A percentile compares a stretch with the other conserved stretches of the same genome.
phyloP scores from a whole-genome alignment of 116 monocot species.

The Papilionanthe hybrid region DNA sequence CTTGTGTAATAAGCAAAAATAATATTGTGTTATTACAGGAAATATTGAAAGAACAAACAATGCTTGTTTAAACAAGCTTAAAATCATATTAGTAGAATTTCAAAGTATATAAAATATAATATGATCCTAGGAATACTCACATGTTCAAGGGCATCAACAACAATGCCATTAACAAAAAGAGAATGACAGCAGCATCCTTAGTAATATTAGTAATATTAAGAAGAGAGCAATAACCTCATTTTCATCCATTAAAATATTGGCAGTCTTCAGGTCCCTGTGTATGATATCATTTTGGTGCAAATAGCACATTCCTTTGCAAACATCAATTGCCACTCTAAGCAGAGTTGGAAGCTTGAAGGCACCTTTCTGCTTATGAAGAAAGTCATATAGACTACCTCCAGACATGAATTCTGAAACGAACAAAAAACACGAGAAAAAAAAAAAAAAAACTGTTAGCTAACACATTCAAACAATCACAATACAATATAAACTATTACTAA shows the following conservation, averaged over 20 bases:
- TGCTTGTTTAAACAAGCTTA: neutral
- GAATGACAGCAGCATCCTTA: neutral
- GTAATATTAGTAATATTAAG: neutral
- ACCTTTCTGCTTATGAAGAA: slow-evolving; percentile 39
- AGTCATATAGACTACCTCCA: slow-evolving; percentile 48
- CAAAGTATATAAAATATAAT: neutral
- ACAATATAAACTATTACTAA: neutral
- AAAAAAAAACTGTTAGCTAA: neutral
- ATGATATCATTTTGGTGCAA: slow-evolving; percentile 54
- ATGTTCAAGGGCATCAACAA: neutral
- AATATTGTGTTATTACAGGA: neutral
- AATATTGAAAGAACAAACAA: neutral
- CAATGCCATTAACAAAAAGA: neutral
- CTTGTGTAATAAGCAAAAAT: neutral
- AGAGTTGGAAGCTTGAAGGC: slow-evolving; percentile 33
- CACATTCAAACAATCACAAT: neutral
- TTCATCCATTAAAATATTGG: slow-evolving; percentile 52
- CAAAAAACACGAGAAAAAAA: neutral
- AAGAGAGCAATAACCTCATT: slow-evolving; percentile 21
- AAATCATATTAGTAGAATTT: neutral
- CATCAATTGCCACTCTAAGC: slow-evolving; percentile 39
- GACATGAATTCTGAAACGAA: slow-evolving; percentile 40
- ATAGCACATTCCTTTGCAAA: slow-evolving; percentile 51
- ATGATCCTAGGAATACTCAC: neutral
- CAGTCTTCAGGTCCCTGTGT: slow-evolving; percentile 47